Percentiles rank a stretch among this genome's conserved stretches.
These are phyloP conservation scores for Brassica napus DNA, from an alignment of 345 rosid species.

Conservation along the genomic window Da-Ae NC_063437.1:10830501-10831000, in stretches of 20 bases:
- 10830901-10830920: conserved; percentile 22
- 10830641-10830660: conserved; percentile 56
- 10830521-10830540: conserved; percentile 61
- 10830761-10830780: conserved; percentile 87
- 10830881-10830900: conserved; percentile 60
- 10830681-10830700: conserved; percentile 67
- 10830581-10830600: conserved; percentile 48
- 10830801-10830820: conserved; percentile 51
- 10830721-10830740: conserved; percentile 81
- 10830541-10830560: conserved; percentile 60
- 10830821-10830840: conserved; percentile 64
- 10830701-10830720: conserved; percentile 61
- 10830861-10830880: conserved; percentile 77
- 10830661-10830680: conserved; percentile 77
- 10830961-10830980: neutral
- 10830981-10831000: neutral
- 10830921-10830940: conserved; percentile 26
- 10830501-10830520: conserved; percentile 87
- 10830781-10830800: conserved; percentile 55
- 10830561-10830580: conserved; percentile 76
- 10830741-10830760: conserved; percentile 72
- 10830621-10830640: conserved; percentile 62
- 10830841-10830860: conserved; percentile 74
- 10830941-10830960: neutral
- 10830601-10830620: conserved; percentile 81